phyloP scores from a whole-genome alignment of 192 early-diverging fungal genomes.

The Geranomyces michiganensis region DNA sequence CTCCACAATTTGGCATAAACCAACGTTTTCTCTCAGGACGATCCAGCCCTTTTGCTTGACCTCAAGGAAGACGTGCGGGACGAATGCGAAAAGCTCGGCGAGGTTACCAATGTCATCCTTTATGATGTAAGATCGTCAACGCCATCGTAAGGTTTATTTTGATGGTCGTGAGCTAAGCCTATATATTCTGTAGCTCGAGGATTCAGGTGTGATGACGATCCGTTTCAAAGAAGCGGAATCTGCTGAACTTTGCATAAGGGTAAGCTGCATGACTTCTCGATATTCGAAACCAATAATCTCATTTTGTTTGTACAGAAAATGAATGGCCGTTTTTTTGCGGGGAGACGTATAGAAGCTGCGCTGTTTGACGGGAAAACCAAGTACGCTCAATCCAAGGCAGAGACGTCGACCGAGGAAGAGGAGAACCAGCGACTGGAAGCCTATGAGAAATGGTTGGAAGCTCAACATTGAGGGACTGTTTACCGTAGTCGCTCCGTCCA shows the following conservation, averaged over 20 bases:
- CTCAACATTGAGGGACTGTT: constrained; percentile 21
- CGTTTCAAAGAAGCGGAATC: constrained; percentile 80
- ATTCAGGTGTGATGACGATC: constrained; percentile 85
- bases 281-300: constrained; percentile 4
- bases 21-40: constrained; percentile 52
- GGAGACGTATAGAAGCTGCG: constrained; percentile 73
- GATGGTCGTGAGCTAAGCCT: not conserved
- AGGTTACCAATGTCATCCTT: constrained; percentile 91
- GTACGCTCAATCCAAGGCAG: constrained; percentile 61
- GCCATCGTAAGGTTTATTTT: not conserved
- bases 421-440: constrained; percentile 81
- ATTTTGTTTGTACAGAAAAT: constrained; percentile 47
- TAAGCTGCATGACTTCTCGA: constrained; percentile 38
- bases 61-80: constrained; percentile 90
- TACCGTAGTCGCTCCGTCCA: no score
- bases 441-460: constrained; percentile 90
- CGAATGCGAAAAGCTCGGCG: constrained; percentile 92
- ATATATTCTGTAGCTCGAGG: constrained; percentile 33
- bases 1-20: not conserved
- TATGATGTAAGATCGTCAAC: constrained; percentile 69
- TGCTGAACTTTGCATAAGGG: constrained; percentile 84
- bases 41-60: constrained; percentile 85
- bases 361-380: constrained; percentile 83
- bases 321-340: constrained; percentile 91
- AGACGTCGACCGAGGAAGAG: constrained; percentile 61